phyloP scores from a whole-genome alignment of 1,284 basidiomycete genomes.

The Taiwanofungus camphoratus region DNA sequence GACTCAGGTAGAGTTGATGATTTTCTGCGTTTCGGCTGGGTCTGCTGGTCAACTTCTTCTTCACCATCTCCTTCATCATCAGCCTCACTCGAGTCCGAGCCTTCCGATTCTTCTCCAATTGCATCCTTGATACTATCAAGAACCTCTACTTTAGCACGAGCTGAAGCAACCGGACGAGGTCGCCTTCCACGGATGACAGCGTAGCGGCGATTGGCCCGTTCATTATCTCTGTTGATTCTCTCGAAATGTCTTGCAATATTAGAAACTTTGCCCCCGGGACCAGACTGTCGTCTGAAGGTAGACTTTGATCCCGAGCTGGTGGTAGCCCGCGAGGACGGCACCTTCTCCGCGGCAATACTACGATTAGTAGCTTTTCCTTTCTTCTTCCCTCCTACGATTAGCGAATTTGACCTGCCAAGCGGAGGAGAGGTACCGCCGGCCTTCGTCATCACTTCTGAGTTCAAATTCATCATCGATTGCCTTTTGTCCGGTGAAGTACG shows the following conservation, averaged over 20 bases:
- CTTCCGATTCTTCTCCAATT: conserved; percentile 81
- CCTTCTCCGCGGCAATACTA: conserved; percentile 40
- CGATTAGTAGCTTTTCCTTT: conserved; percentile 39
- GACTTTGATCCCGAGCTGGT: conserved; percentile 38
- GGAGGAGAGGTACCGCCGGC: conserved; percentile 39
- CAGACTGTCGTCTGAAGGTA: conserved; percentile 46
- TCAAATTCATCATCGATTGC: conserved; percentile 25
- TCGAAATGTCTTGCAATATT: conserved; percentile 77
- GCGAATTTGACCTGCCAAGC: conserved; percentile 17
- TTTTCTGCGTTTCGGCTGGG: conserved; percentile 26
- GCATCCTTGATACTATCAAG: conserved; percentile 91
- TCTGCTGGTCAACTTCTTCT: conserved; percentile 41
- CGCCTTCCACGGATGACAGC: conserved; percentile 81
- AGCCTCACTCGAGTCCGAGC: conserved; percentile 78
- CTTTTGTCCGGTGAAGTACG: conserved; percentile 70
- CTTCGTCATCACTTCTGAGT: conserved; percentile 32
- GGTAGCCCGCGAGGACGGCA: conserved; percentile 37
- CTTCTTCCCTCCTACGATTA: conserved; percentile 23
- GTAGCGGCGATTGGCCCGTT: conserved; percentile 64
- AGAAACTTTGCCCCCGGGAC: conserved; percentile 59
- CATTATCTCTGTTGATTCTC: conserved; percentile 60
- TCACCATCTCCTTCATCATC: conserved; percentile 78
- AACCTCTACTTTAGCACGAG: conserved; percentile 86
- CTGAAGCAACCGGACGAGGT: conserved; percentile 89
- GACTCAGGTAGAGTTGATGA: conserved; percentile 8